A percentile compares a stretch with the other conserved stretches of the same genome.
phyloP scores from a whole-genome alignment of 805 yeast species.

The Blastobotrys terrestris region DNA sequence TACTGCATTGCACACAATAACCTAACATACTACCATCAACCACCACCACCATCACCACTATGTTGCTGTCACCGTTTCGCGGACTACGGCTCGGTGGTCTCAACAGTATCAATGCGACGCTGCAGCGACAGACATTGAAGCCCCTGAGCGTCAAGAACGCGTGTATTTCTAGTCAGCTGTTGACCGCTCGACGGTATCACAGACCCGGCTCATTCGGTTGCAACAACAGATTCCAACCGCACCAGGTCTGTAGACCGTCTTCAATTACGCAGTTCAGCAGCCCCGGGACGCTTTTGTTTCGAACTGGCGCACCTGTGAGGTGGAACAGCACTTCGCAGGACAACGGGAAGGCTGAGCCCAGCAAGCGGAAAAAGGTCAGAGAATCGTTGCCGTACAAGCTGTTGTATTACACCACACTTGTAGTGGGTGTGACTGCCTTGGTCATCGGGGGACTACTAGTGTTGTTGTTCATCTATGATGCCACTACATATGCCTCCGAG shows the following conservation, averaged over 20 bases:
- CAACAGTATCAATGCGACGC: not conserved
- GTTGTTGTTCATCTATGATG: slow-evolving; percentile 57
- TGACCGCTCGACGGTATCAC: not conserved
- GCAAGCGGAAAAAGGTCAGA: slow-evolving; percentile 1
- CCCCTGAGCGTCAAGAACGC: not conserved
- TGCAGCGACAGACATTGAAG: not conserved
- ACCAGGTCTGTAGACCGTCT: not conserved
- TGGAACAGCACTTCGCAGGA: not conserved
- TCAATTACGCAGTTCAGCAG: not conserved
- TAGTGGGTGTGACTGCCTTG: slow-evolving; percentile 15
- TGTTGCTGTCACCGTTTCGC: not conserved
- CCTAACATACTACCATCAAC: no score
- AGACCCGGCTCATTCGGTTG: not conserved
- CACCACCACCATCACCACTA: not conserved
- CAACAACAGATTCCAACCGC: not conserved
- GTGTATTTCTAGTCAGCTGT: not conserved
- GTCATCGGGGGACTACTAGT: slow-evolving; percentile 26
- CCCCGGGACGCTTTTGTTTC: no score
- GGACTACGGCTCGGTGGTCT: not conserved
- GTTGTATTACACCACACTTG: slow-evolving; percentile 14
- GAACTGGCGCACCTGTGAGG: not conserved
- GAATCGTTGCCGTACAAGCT: slow-evolving; percentile 6
- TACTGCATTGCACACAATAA: no score
- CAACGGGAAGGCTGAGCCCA: not conserved
- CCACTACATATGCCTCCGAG: slow-evolving; percentile 48